phyloP scores from a whole-genome alignment of 179 eudicot species.

The Silene coronaria region DNA sequence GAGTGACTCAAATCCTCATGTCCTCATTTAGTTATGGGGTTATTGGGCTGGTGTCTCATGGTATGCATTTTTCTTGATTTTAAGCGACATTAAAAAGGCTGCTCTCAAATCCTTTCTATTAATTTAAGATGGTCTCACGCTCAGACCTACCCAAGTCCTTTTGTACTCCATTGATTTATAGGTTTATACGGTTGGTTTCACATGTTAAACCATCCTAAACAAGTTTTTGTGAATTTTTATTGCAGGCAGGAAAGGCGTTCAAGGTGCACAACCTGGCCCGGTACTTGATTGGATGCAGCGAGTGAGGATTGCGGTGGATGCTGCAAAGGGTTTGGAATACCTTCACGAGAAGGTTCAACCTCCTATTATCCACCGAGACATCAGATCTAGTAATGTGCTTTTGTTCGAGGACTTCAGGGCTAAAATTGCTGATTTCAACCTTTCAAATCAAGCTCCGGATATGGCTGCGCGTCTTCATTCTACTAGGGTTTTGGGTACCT shows the following conservation, averaged over 20 bases:
- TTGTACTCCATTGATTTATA: too few relatives aligned
- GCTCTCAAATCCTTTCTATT: not conserved
- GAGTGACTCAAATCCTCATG: not conserved
- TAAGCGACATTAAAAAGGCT: not conserved
- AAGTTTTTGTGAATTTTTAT: not conserved
- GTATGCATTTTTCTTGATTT: not conserved
- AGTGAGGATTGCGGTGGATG: constrained; percentile 45
- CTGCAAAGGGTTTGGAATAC: constrained; percentile 48
- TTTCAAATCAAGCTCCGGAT: constrained; percentile 56
- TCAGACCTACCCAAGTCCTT: too few relatives aligned
- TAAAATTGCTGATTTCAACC: constrained; percentile 49
- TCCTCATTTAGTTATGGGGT: not conserved
- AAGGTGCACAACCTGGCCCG: constrained; percentile 57
- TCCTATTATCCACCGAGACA: constrained; percentile 43
- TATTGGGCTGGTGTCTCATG: not conserved
- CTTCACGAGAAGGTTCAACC: constrained; percentile 51
- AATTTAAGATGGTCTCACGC: not conserved
- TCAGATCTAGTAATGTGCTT: constrained; percentile 46
- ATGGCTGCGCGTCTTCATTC: constrained; percentile 57
- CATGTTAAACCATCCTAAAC: too few relatives aligned
- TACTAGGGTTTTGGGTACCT: constrained; percentile 48
- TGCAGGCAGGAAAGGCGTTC: constrained; percentile 49
- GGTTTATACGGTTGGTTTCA: too few relatives aligned
- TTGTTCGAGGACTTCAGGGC: constrained; percentile 47
- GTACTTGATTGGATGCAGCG: constrained; percentile 49